Conservation (phyloP, 78 protist species). For the Bigelowiella natans region DNA sequence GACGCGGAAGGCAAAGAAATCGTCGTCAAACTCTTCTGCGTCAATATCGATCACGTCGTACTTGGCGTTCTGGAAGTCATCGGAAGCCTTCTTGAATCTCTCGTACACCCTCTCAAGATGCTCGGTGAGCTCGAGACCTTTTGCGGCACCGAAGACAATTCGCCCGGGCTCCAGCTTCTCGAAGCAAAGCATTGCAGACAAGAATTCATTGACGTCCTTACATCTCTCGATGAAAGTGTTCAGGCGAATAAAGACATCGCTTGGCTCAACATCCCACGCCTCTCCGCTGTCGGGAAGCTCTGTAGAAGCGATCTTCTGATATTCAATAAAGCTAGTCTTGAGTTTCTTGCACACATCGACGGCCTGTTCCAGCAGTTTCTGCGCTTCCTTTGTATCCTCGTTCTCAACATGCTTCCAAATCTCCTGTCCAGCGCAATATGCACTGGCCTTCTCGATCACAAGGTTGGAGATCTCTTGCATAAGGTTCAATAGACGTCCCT, state of each 20-base stretch:
- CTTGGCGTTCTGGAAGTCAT: neutral
- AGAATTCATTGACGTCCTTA: constrained; percentile 12
- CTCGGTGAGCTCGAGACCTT: neutral
- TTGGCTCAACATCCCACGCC: constrained; percentile 1
- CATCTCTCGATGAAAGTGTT: constrained; percentile 27
- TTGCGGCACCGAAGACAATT: neutral
- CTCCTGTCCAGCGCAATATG: neutral
- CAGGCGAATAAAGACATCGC: constrained; percentile 3
- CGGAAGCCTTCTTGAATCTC: neutral
- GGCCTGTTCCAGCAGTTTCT: neutral
- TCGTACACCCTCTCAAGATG: neutral
- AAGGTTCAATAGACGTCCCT: neutral
- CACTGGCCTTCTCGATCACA: neutral
- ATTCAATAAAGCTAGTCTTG: neutral
- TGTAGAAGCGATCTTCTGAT: neutral
- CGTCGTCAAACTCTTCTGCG: neutral
- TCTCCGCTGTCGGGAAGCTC: neutral
- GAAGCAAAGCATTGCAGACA: neutral
- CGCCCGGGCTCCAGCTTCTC: constrained; percentile 4
- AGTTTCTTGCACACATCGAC: neutral
- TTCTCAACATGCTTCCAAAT: neutral
- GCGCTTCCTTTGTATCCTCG: neutral
- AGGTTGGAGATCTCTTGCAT: neutral
- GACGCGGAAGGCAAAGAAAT: constrained; percentile 17
- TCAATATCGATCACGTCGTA: constrained; percentile 22